Percentiles rank a stretch among this genome's conserved stretches.
Evolutionary conservation across 1,284 basidiomycete genomes (phyloP).

Genomic region (Sparassis latifolia): DNA sequence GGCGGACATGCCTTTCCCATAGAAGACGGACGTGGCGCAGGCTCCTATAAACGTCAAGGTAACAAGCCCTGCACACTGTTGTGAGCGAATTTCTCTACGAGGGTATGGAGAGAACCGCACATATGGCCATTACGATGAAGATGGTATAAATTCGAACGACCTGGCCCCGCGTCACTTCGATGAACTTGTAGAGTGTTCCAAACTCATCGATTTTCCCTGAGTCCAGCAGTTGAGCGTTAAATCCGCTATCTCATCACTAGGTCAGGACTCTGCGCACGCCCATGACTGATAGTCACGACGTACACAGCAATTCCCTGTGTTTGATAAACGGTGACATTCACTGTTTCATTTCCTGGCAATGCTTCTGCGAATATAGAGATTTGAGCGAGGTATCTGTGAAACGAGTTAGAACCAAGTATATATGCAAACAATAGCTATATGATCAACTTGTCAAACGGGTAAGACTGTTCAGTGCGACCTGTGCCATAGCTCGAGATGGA

Average conservation of each 20-base stretch:
- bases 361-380: constrained; percentile 12
- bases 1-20: constrained; percentile 15
- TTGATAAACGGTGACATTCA: constrained; percentile 8
- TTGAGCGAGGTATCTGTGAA: constrained; percentile 5
- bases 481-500: constrained; percentile 13
- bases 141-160: constrained; percentile 17
- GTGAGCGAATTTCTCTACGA: background rate
- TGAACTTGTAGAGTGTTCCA: constrained; percentile 13
- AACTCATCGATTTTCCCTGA: constrained; percentile 8
- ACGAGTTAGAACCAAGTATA: background rate
- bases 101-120: constrained; percentile 2
- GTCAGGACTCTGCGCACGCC: no score
- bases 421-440: background rate
- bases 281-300: background rate
- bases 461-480: constrained; percentile 14
- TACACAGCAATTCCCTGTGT: constrained; percentile 15
- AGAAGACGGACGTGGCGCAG: constrained; percentile 16
- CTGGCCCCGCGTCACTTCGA: constrained; percentile 15
- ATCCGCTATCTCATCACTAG: constrained; percentile 10
- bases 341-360: constrained; percentile 8
- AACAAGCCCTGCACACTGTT: constrained; percentile 11
- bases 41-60: constrained; percentile 18
- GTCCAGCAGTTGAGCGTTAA: constrained; percentile 14
- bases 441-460: constrained; percentile 18
- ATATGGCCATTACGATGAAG: constrained; percentile 18